Conservation (phyloP, 2,329 filamentous ascomycete genomes). For the Fusarium sterilihyphosum region DNA sequence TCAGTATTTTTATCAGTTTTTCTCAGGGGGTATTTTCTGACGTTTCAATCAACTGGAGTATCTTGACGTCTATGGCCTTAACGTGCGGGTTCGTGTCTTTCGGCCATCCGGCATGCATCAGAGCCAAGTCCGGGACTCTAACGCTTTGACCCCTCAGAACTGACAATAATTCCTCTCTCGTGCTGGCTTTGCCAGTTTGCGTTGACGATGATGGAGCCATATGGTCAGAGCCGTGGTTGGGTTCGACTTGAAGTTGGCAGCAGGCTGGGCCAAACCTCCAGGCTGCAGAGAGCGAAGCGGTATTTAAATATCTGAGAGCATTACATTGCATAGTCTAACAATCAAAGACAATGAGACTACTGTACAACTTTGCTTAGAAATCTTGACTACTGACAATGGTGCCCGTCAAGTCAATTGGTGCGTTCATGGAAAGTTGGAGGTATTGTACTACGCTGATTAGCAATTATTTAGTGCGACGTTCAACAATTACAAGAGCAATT, state of each 20-base stretch:
- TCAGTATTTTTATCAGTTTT: not conserved
- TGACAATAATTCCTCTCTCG: not conserved
- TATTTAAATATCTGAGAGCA: no score
- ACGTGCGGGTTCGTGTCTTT: not conserved
- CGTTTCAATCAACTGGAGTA: not conserved
- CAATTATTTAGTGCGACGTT: not conserved
- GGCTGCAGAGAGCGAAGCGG: not conserved
- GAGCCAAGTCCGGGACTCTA: not conserved
- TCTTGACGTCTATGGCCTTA: not conserved
- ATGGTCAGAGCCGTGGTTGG: rapidly evolving
- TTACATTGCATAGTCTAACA: no score
- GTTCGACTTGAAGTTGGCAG: rapidly evolving
- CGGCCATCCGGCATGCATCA: not conserved
- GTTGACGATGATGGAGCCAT: not conserved
- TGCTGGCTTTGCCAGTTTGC: not conserved
- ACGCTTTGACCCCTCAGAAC: not conserved
- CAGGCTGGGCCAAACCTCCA: no score
- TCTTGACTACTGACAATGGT: rapidly evolving
- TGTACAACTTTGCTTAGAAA: not conserved
- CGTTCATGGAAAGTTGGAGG: not conserved
- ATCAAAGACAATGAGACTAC: rapidly evolving
- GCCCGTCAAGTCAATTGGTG: rapidly evolving
- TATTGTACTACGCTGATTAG: not conserved
- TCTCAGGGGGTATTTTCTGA: rapidly evolving
- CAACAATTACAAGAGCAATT: not conserved